Conservation (phyloP, 139 green algal genomes). For the Limnomonas spitsbergensis region DNA sequence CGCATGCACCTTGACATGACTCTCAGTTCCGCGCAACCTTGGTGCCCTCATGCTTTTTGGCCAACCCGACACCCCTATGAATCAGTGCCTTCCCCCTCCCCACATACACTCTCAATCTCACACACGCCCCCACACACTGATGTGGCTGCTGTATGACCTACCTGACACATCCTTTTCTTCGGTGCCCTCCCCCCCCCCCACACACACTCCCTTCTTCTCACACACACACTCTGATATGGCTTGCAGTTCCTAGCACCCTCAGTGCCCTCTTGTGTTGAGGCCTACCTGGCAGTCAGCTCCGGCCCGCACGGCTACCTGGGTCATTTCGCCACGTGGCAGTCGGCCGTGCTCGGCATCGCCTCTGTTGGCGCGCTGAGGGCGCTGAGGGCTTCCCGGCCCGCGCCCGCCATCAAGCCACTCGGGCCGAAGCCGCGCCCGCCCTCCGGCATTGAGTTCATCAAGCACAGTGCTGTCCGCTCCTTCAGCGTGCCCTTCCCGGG, state of each 20-base stretch:
- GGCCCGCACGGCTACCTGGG: constrained; percentile 13
- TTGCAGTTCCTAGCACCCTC: constrained; percentile 9
- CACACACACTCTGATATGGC: too few species aligned
- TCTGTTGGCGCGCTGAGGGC: neutral
- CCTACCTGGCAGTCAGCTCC: neutral
- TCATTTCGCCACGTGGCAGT: constrained; percentile 31
- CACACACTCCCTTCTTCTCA: too few species aligned
- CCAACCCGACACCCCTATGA: too few species aligned
- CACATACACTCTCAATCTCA: too few species aligned
- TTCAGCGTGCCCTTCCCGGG: constrained; percentile 64
- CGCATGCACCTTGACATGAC: too few species aligned
- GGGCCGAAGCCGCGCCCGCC: constrained; percentile 22
- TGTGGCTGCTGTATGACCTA: too few species aligned
- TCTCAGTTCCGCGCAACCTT: too few species aligned
- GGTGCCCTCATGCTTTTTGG: too few species aligned
- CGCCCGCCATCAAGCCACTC: neutral
- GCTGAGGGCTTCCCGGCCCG: neutral
- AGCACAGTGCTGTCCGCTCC: constrained; percentile 18
- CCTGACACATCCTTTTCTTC: too few species aligned
- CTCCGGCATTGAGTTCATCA: constrained; percentile 12
- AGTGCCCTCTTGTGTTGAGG: constrained; percentile 30
- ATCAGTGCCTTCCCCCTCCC: too few species aligned
- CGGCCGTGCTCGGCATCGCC: constrained; percentile 55
- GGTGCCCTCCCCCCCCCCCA: too few species aligned
- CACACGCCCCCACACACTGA: too few species aligned